These are phyloP conservation scores for Telfairia occidentalis DNA, from an alignment of 331 rosid genomes.

Conservation along the genomic window DNA sequence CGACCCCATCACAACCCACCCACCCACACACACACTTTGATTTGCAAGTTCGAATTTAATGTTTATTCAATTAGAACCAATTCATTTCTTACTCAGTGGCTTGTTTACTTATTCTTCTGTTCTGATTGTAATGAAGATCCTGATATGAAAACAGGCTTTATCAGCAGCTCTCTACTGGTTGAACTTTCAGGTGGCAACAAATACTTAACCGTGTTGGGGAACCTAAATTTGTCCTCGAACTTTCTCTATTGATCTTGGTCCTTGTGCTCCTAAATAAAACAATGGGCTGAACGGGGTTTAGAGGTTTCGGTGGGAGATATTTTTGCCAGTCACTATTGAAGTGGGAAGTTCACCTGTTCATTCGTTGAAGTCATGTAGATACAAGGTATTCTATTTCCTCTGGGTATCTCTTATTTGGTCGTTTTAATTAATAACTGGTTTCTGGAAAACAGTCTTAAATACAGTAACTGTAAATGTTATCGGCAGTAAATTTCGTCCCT, in stretches of 20 bases:
- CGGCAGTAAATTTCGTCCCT: neutral
- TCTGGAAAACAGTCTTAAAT: neutral
- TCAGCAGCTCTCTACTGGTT: constrained; percentile 97
- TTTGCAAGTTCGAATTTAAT: neutral
- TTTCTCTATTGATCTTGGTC: constrained; percentile 54
- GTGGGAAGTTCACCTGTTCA: constrained; percentile 2
- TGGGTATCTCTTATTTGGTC: neutral
- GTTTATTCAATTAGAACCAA: neutral
- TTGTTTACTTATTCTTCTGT: constrained; percentile 12
- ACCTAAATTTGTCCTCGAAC: constrained; percentile 48
- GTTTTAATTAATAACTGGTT: neutral
- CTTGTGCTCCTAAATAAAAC: constrained; percentile 46
- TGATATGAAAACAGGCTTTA: constrained; percentile 66
- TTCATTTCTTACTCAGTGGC: neutral
- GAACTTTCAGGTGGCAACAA: constrained; percentile 96
- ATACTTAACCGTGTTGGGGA: constrained; percentile 29
- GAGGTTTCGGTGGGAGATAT: constrained; percentile 17
- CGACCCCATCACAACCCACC: neutral
- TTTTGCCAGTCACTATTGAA: constrained; percentile 5
- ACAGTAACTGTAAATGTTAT: neutral
- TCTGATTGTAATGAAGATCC: constrained; percentile 60
- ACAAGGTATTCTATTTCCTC: constrained; percentile 13
- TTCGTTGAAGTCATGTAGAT: constrained; percentile 3
- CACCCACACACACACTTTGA: neutral
- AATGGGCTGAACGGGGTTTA: constrained; percentile 28